A percentile compares a stretch with the other conserved stretches of the same genome.
phyloP scores from a whole-genome alignment of 1,284 basidiomycete species.

The Mycena sp. region DNA sequence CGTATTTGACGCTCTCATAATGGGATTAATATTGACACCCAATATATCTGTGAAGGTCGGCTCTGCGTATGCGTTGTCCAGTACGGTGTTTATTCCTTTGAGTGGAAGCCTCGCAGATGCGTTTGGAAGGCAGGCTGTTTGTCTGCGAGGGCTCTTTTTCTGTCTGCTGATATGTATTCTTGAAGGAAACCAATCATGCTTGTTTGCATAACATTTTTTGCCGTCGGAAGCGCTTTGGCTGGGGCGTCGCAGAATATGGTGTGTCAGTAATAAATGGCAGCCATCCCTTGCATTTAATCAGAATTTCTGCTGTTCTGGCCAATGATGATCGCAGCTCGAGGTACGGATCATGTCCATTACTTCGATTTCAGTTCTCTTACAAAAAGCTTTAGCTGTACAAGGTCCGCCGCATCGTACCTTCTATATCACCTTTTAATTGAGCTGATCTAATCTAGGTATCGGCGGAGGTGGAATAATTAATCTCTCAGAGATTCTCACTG shows the following conservation, averaged over 20 bases:
- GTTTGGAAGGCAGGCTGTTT: slow-evolving; percentile 40
- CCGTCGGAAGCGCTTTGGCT: slow-evolving; percentile 48
- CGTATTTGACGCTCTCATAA: not conserved
- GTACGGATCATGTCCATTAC: slow-evolving; percentile 33
- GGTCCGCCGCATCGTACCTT: no score
- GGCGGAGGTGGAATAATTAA: slow-evolving; percentile 59
- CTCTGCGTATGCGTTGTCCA: slow-evolving; percentile 37
- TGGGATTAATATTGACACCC: not conserved
- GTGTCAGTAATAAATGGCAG: no score
- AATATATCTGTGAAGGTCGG: slow-evolving; percentile 14
- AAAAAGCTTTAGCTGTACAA: no score
- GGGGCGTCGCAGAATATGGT: slow-evolving; percentile 53
- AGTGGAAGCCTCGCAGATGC: slow-evolving; percentile 42
- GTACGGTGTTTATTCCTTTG: slow-evolving; percentile 37
- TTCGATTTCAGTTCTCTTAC: no score
- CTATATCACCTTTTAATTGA: no score
- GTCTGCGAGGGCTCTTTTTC: not conserved
- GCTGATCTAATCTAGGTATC: slow-evolving; percentile 30
- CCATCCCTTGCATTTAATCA: no score
- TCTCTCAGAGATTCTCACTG: slow-evolving; percentile 51
- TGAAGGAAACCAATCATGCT: slow-evolving; percentile 44
- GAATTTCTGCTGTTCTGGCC: not conserved
- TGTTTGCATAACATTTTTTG: slow-evolving; percentile 47
- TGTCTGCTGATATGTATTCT: not conserved
- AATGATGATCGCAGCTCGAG: slow-evolving; percentile 52